Evolutionary conservation across 805 yeast genomes (phyloP).

Genomic region (Candida ponderosae): DNA sequence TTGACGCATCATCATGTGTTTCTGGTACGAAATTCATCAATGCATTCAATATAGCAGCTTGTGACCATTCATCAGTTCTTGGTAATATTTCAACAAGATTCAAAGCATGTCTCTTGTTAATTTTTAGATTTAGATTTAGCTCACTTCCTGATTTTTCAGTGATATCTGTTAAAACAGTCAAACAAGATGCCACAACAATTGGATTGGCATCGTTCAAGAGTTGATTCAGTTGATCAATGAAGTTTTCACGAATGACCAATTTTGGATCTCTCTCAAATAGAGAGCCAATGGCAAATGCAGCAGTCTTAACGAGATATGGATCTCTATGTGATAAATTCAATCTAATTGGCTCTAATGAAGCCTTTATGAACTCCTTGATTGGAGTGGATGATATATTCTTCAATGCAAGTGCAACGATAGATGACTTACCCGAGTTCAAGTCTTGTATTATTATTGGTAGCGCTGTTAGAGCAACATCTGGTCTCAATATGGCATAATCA

Average conservation of each 20-base stretch:
- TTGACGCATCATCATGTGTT: constrained; percentile 53
- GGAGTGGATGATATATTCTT: constrained; percentile 58
- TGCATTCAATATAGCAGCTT: constrained; percentile 55
- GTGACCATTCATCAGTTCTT: constrained; percentile 53
- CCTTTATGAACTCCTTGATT: constrained; percentile 39
- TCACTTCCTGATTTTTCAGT: constrained; percentile 42
- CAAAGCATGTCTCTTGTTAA: constrained; percentile 41
- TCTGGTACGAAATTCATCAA: constrained; percentile 68
- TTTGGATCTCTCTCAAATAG: constrained; percentile 48
- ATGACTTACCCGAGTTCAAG: constrained; percentile 36
- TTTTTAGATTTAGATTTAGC: constrained; percentile 36
- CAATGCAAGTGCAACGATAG: constrained; percentile 51
- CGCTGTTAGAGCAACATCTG: constrained; percentile 46
- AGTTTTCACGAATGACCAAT: constrained; percentile 31
- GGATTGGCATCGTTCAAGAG: constrained; percentile 50
- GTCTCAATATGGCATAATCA: constrained; percentile 51
- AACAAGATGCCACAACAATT: constrained; percentile 60
- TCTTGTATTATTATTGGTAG: constrained; percentile 50
- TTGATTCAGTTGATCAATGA: constrained; percentile 42
- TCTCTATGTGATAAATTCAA: constrained; percentile 38
- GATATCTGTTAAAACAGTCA: constrained; percentile 58
- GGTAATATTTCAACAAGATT: constrained; percentile 28
- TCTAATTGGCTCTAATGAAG: constrained; percentile 32
- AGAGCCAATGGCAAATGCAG: constrained; percentile 63
- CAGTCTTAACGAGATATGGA: constrained; percentile 57